phyloP scores from a whole-genome alignment of 148 eudicot genomes.

The Nepenthes mirabilis region DNA sequence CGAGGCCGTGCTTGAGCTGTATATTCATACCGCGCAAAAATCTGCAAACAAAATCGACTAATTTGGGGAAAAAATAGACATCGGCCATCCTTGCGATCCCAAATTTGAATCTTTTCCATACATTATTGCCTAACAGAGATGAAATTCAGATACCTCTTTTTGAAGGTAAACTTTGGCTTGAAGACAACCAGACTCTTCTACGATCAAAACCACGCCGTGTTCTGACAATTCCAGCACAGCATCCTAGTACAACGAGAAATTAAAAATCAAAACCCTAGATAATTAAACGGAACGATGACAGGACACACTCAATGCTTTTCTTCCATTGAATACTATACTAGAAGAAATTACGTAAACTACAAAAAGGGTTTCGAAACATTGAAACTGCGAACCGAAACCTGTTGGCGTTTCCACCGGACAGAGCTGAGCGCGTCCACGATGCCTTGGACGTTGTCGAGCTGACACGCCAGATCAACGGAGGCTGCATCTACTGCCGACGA shows the following conservation, averaged over 20 bases:
- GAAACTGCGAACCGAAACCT: slow-evolving; percentile 22
- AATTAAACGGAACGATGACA: not conserved
- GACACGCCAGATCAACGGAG: slow-evolving; percentile 49
- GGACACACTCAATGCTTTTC: not conserved
- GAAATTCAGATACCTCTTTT: slow-evolving; percentile 43
- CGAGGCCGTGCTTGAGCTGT: slow-evolving; percentile 76
- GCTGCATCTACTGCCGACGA: slow-evolving; percentile 41
- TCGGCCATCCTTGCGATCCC: not conserved
- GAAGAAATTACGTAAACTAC: not conserved
- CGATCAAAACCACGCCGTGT: slow-evolving; percentile 83
- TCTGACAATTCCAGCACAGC: slow-evolving; percentile 84
- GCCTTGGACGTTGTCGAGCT: slow-evolving; percentile 89
- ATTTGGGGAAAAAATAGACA: not conserved
- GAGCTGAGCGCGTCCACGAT: slow-evolving; percentile 86
- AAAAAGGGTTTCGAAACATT: not conserved
- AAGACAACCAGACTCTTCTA: slow-evolving; percentile 82
- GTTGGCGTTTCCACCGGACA: slow-evolving; percentile 93
- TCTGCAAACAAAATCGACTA: slow-evolving; percentile 28
- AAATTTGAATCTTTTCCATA: not conserved
- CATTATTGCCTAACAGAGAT: not conserved
- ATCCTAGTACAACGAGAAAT: slow-evolving; percentile 26
- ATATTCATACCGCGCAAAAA: slow-evolving; percentile 67
- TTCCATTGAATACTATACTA: not conserved
- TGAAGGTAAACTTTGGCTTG: slow-evolving; percentile 97
- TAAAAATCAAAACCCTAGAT: slow-evolving; percentile 1